Conservation (phyloP, 257 asterid genomes). For the Solanum pinnatisectum region DNA sequence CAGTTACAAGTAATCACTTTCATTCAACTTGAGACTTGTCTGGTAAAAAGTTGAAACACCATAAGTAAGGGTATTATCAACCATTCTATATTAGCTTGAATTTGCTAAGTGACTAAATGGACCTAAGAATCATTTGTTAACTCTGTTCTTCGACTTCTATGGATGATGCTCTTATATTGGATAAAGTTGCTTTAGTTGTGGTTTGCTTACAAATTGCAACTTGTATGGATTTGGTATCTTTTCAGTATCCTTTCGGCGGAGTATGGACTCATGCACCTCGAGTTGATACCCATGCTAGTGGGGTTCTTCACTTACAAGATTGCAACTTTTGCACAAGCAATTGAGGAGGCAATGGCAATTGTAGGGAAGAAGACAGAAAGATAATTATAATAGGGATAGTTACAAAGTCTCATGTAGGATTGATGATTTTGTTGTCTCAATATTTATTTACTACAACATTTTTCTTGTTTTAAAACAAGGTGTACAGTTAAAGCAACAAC, state of each 20-base stretch:
- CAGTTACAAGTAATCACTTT: not conserved
- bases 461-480: not conserved
- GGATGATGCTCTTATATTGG: not conserved
- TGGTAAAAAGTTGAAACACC: not conserved
- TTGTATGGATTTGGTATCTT: not conserved
- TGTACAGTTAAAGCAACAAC: not conserved
- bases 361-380: conserved; percentile 28
- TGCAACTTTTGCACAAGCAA: conserved; percentile 65
- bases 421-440: not conserved
- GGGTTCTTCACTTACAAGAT: conserved; percentile 96
- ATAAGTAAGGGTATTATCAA: not conserved
- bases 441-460: not conserved
- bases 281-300: conserved; percentile 80
- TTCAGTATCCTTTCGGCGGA: conserved; percentile 73
- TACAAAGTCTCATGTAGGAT: not conserved
- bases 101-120: not conserved
- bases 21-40: not conserved
- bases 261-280: conserved; percentile 69
- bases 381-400: not conserved
- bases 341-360: conserved; percentile 44
- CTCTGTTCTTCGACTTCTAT: not conserved
- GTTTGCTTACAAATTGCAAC: not conserved
- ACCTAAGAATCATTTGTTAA: not conserved
- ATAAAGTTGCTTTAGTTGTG: not conserved
- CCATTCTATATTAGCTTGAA: not conserved